Base-by-base conservation (phyloP, 1,284 basidiomycete species). In the Bjerkandera adusta region DNA sequence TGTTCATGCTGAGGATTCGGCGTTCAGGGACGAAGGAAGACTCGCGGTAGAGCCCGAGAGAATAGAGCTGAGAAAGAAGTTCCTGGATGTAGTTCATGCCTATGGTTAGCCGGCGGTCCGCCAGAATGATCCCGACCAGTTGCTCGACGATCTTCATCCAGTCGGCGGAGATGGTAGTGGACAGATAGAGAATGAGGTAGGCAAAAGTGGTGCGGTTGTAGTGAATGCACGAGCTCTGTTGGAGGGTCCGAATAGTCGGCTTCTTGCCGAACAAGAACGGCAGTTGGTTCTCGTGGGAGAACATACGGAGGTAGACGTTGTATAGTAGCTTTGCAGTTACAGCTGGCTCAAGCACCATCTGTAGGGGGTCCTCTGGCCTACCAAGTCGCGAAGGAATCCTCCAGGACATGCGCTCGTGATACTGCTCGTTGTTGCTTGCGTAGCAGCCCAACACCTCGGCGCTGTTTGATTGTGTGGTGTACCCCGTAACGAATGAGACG, bases 221-320 rank as follows among this genome's bases (percentile, higher is more conserved):
- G 47, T 76, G 74, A n/a, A 68, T 47, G 6, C 12, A 67, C 36
- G 29, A 60, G 5, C 61, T n/a, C 8, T n/a, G 8, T n/a, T 8
- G 8, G 8, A 30, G n/a, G n/a, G 27, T 30, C 8, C 8, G 8
- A 5, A 43, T 5, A 10, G 16, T 20, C 5, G 22, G 6, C 4
- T n/a, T 6, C 8, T 13, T 6, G n/a, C n/a, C n/a, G n/a, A n/a
- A n/a, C n/a, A n/a, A n/a, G 24, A 41, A 15, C 11, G 20, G n/a
- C 6, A 11, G 22, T 4, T 41, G 15, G 29, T 68, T 57, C 48
- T 76, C 74, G 20, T 69, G 57, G 11, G 61, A 49, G 43, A 81
- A 82, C 67, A 81, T 70, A 13, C 65, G 55, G 12, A 62, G 55
- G 54, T 82, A 81, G 6, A 81, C 56, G 7, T 63, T 59, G 43